Conservation (phyloP, 805 yeast species). For the Torulaspora delbrueckii region DNA sequence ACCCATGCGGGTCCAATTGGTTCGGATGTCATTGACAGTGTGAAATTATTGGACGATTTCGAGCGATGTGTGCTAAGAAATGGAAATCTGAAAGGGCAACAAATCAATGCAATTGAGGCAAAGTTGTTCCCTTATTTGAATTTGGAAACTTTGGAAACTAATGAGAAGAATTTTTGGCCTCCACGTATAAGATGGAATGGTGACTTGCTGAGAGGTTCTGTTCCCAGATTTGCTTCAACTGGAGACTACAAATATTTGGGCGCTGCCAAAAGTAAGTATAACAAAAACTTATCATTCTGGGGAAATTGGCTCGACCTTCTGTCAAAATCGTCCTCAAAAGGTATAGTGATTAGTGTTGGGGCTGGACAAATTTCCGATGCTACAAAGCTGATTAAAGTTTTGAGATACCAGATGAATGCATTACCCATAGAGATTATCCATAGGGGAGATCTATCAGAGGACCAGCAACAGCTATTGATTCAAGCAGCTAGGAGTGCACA, state of each 20-base stretch:
- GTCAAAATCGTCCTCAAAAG: slow-evolving; percentile 17
- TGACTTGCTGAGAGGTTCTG: not conserved
- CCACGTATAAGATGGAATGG: slow-evolving; percentile 10
- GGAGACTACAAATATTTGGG: not conserved
- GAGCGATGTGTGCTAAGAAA: slow-evolving; percentile 1
- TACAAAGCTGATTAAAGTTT: slow-evolving; percentile 41
- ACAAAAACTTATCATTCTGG: slow-evolving; percentile 9
- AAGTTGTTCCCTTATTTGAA: slow-evolving; percentile 11
- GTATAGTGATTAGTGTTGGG: slow-evolving; percentile 38
- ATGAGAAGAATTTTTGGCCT: slow-evolving; percentile 11
- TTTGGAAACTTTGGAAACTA: slow-evolving; percentile 1
- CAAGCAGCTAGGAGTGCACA: slow-evolving; percentile 35
- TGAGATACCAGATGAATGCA: slow-evolving; percentile 35
- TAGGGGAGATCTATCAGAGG: slow-evolving; percentile 35
- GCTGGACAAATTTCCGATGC: slow-evolving; percentile 34
- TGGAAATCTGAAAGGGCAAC: not conserved
- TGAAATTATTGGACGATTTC: not conserved
- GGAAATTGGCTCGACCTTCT: slow-evolving; percentile 7
- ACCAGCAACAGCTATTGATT: slow-evolving; percentile 34
- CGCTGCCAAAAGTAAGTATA: slow-evolving; percentile 2
- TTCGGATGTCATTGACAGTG: slow-evolving; percentile 7
- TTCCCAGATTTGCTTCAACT: slow-evolving; percentile 5
- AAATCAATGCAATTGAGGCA: not conserved
- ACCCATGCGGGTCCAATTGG: slow-evolving; percentile 2
- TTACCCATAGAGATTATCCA: slow-evolving; percentile 42